These are phyloP conservation scores for Russula earlei DNA, from an alignment of 768 basidiomycete species.

Conservation along the genomic window DNA sequence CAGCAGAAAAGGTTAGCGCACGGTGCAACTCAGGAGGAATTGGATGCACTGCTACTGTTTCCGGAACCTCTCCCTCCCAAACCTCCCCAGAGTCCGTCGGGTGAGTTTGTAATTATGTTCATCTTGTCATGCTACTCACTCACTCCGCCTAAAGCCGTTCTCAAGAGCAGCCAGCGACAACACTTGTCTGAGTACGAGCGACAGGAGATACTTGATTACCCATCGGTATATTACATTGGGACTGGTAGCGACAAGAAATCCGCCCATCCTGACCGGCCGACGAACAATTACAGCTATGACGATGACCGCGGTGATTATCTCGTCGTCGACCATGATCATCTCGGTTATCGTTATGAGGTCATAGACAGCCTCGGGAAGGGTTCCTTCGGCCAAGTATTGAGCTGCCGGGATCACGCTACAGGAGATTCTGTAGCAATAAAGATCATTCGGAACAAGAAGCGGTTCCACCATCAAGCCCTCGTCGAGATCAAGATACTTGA, in stretches of 20 bases:
- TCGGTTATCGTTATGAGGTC: conserved; percentile 95
- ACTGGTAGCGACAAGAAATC: conserved; percentile 74
- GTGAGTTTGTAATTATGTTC: conserved; percentile 36
- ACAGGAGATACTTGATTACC: conserved; percentile 84
- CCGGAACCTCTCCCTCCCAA: conserved; percentile 80
- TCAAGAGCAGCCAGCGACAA: conserved; percentile 57
- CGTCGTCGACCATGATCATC: conserved; percentile 82
- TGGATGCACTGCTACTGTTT: conserved; percentile 84
- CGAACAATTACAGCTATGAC: conserved; percentile 92
- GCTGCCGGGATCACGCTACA: conserved; percentile 91
- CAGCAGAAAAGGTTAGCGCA: conserved; percentile 79
- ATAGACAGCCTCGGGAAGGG: conserved; percentile 92
- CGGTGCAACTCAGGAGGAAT: conserved; percentile 76
- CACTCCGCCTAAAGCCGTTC: conserved; percentile 38
- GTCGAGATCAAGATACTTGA: conserved; percentile 99
- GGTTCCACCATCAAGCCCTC: conserved; percentile 95
- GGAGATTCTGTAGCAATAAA: conserved; percentile 97
- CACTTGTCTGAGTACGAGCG: conserved; percentile 81
- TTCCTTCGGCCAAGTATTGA: conserved; percentile 94
- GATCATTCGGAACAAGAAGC: conserved; percentile 98
- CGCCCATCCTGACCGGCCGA: conserved; percentile 58
- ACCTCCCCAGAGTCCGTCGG: conserved; percentile 52
- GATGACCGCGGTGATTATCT: conserved; percentile 97
- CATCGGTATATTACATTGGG: conserved; percentile 75
- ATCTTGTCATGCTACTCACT: neutral